Conservation (phyloP, 1,139 yeast genomes). For the Yamadazyma atlantica region DNA sequence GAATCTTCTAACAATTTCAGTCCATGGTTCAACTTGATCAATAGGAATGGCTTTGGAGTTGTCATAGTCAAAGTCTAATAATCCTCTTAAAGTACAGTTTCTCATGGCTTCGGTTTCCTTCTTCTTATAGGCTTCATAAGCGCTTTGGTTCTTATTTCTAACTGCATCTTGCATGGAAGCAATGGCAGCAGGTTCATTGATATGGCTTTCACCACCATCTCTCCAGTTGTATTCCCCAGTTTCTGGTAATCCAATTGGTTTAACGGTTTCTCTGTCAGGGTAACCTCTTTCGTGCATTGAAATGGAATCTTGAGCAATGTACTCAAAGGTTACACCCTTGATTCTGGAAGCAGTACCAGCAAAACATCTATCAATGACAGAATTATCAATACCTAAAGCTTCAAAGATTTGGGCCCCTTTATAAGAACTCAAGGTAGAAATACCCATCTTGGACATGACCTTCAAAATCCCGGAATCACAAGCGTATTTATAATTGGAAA, state of each 20-base stretch:
- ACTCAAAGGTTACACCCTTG: conserved; percentile 92
- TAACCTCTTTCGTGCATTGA: conserved; percentile 90
- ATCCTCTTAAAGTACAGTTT: conserved; percentile 91
- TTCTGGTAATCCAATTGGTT: conserved; percentile 80
- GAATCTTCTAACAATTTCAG: conserved; percentile 95
- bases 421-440: conserved; percentile 93
- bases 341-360: conserved; percentile 98
- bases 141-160: conserved; percentile 89
- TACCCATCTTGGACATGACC: conserved; percentile 99
- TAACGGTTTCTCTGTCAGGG: conserved; percentile 72
- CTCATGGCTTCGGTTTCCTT: conserved; percentile 90
- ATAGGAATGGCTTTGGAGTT: conserved; percentile 75
- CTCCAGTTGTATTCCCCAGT: conserved; percentile 98
- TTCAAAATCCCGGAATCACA: conserved; percentile 89
- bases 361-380: conserved; percentile 93
- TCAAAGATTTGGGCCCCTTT: conserved; percentile 99
- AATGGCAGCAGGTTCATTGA: conserved; percentile 92
- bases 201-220: conserved; percentile 96
- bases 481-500: conserved; percentile 77
- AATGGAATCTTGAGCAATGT: conserved; percentile 95
- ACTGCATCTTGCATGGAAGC: conserved; percentile 97
- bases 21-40: conserved; percentile 99
- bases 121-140: conserved; percentile 86
- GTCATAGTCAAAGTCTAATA: conserved; percentile 84
- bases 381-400: conserved; percentile 92